Evolutionary conservation across 2,329 filamentous ascomycete species (phyloP), one percentile per base, ranked within the genome.

Genomic region (Cryphonectria carpinicola): DNA sequence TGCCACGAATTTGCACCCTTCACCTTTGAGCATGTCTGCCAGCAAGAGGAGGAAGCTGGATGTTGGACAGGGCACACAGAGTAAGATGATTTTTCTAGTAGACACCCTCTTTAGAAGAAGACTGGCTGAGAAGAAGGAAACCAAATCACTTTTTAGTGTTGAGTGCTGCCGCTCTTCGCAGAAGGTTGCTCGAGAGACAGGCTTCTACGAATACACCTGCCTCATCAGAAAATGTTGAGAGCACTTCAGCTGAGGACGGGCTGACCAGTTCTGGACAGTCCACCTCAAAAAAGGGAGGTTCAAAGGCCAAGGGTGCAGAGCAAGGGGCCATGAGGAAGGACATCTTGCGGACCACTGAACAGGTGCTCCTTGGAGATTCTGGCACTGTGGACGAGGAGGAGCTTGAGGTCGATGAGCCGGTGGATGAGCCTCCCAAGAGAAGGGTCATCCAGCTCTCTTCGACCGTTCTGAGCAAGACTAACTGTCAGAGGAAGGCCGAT

Each of bases 151-250:
- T 19, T 22, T 65, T 66, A 82, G 79, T 77, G 25, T 78, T 83
- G 78, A 85, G 83, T 75, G 84, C 83, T 28, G 84, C 84, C 76
- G 82, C 83, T 32, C 76, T 84, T 49, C 78, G 83, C 3, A 81
- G 81, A 69, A 80, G 77, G 68, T 76, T 84, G 4, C 75, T 82
- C 65, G 77, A 72, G 75, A 76, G 67, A 74, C 56, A 66, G 54
- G 72, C 70, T 43, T 62, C 68, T 63, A 35, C 65, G 58, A 46
- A 58, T 19, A 6, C 60, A 49, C 8, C 64, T 37, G 68, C 37
- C 32, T 58, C 35, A n/a, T 67, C 52, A 66, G 60, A 68, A 4
- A 41, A 41, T n/a, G 43, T 19, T 41, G 66, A 25, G 14, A 35
- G 60, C 41, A 52, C 46, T 65, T 52, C 72, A 39, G 60, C 60